Evolutionary conservation across 495 filamentous ascomycete species (phyloP).

Genomic region (Talaromyces proteolyticus): DNA sequence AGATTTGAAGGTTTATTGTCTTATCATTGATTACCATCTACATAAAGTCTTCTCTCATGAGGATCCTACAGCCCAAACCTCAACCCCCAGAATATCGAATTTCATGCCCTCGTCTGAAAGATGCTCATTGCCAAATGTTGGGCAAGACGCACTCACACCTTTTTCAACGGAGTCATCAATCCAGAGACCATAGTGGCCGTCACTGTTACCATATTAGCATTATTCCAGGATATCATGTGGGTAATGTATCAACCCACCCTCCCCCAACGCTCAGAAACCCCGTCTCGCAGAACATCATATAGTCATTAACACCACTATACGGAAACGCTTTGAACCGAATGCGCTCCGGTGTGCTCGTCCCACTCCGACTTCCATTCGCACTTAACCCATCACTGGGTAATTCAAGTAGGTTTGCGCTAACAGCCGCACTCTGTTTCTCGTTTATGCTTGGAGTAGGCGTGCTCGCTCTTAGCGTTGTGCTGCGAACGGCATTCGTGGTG

Average conservation of each 20-base stretch:
- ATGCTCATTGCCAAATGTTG: conserved; percentile 92
- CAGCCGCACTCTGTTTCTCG: background rate
- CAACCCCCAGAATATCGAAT: conserved; percentile 87
- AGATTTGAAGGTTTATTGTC: background rate
- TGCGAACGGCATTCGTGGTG: conserved; percentile 63
- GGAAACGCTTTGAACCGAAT: conserved; percentile 96
- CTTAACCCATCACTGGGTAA: background rate
- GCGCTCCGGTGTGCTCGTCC: conserved; percentile 49
- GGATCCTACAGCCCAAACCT: conserved; percentile 76
- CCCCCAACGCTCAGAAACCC: conserved; percentile 83
- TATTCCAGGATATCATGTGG: conserved; percentile 1
- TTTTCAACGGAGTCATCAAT: conserved; percentile 82
- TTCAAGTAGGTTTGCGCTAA: conserved; percentile 3
- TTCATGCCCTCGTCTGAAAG: conserved; percentile 93
- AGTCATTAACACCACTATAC: conserved; percentile 93
- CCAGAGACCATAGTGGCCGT: conserved; percentile 92
- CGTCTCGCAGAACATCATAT: conserved; percentile 87
- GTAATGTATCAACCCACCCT: conserved; percentile 43
- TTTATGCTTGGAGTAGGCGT: background rate
- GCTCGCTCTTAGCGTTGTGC: conserved; percentile 47
- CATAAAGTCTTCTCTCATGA: conserved; percentile 12
- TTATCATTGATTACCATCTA: background rate
- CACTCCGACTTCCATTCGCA: conserved; percentile 15
- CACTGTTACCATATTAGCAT: conserved; percentile 34
- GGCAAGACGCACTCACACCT: conserved; percentile 72